These are phyloP conservation scores for Syncephalis fuscata DNA, from an alignment of 371 early-diverging fungal genomes.

Conservation along the genomic window DNA sequence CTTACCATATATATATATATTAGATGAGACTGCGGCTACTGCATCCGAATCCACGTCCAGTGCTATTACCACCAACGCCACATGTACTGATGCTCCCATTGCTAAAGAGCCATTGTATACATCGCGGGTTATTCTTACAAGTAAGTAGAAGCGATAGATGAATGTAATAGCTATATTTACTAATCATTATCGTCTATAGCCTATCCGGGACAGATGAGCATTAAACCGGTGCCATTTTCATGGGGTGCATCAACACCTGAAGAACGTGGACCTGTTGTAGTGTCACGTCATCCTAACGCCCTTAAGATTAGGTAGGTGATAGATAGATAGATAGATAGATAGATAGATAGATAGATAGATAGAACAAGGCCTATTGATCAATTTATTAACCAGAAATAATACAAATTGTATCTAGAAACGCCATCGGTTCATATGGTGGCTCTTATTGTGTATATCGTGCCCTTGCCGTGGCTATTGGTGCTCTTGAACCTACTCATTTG, in stretches of 20 bases:
- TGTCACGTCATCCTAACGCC: constrained; percentile 61
- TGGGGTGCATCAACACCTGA: constrained; percentile 71
- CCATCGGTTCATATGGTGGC: constrained; percentile 90
- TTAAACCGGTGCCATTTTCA: constrained; percentile 60
- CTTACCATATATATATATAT: no score
- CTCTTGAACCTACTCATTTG: constrained; percentile 55
- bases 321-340: no score
- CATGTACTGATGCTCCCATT: no score
- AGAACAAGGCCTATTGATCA: no score
- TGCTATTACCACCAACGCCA: no score
- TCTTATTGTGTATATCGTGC: constrained; percentile 89
- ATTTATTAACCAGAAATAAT: no score
- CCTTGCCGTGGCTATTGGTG: constrained; percentile 84
- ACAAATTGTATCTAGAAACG: constrained; percentile 34
- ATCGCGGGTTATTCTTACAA: constrained; percentile 10
- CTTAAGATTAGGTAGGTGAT: constrained; percentile 59
- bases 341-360: no score
- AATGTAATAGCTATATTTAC: background rate
- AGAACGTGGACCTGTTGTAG: constrained; percentile 75
- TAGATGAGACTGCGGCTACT: no score
- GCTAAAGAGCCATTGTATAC: constrained; percentile 1
- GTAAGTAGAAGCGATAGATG: background rate
- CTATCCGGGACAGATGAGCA: constrained; percentile 73
- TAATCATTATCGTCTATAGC: constrained; percentile 18
- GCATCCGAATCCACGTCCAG: no score